Evolutionary conservation across 2,329 filamentous ascomycete species (phyloP).

Genomic region (Colletotrichum somersetense): DNA sequence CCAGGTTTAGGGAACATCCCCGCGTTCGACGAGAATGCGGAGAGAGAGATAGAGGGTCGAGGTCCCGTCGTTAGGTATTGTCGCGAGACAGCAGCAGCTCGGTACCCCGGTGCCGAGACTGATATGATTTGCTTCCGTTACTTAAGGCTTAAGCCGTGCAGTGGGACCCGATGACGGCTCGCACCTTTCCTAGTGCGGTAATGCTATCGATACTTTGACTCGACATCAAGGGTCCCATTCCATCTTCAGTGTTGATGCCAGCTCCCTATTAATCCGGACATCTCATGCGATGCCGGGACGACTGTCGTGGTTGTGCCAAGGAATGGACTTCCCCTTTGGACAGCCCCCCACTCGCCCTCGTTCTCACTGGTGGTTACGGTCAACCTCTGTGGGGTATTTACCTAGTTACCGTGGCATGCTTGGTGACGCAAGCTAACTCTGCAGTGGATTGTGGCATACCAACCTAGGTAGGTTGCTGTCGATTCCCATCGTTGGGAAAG

Average conservation of each 20-base stretch:
- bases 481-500: conserved; percentile 9
- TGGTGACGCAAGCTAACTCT: conserved; percentile 17
- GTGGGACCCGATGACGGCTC: conserved; percentile 16
- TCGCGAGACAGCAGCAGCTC: conserved; percentile 9
- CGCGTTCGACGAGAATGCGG: conserved; percentile 21
- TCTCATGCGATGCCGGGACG: conserved; percentile 14
- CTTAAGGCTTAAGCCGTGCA: conserved; percentile 6
- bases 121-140: conserved; percentile 11
- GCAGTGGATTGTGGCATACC: background rate
- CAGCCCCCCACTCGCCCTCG: background rate
- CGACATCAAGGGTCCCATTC: conserved; percentile 16
- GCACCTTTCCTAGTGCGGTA: conserved; percentile 14
- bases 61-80: conserved; percentile 19
- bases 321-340: background rate
- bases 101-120: conserved; percentile 17
- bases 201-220: background rate
- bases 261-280: conserved; percentile 17
- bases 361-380: conserved; percentile 7
- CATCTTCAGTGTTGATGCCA: background rate
- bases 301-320: too few relatives aligned
- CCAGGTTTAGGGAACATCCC: conserved; percentile 21
- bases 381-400: background rate
- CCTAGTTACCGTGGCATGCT: conserved; percentile 10
- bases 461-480: background rate
- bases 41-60: conserved; percentile 13